These are phyloP conservation scores for Cordyceps fumosorosea DNA, from an alignment of 2,329 filamentous ascomycete species.

Conservation along the genomic window DNA sequence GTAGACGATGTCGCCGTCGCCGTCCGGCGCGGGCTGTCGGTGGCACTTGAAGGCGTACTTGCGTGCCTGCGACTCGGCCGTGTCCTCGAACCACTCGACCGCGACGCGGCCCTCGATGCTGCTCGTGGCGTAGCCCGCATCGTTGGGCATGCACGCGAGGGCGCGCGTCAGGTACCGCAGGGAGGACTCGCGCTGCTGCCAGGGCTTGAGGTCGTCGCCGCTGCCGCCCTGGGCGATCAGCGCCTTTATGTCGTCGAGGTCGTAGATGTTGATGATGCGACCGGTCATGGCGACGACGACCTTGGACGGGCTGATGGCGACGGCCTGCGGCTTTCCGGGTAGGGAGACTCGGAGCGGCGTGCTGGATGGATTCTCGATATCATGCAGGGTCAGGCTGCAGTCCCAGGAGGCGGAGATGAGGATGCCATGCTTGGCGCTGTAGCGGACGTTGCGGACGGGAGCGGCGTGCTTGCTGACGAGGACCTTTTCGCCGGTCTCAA, in stretches of 20 bases:
- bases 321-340: constrained; percentile 81
- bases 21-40: constrained; percentile 61
- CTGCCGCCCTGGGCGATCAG: constrained; percentile 40
- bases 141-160: constrained; percentile 93
- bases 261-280: constrained; percentile 90
- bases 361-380: constrained; percentile 46
- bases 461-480: constrained; percentile 72
- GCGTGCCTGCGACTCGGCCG: constrained; percentile 74
- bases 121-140: constrained; percentile 84
- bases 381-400: constrained; percentile 78
- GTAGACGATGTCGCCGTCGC: constrained; percentile 72
- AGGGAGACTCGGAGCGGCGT: constrained; percentile 61
- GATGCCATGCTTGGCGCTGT: constrained; percentile 67
- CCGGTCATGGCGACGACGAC: constrained; percentile 94
- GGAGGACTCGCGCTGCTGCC: constrained; percentile 89
- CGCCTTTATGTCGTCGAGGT: constrained; percentile 61
- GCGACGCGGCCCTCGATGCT: constrained; percentile 94
- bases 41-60: constrained; percentile 99
- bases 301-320: constrained; percentile 71
- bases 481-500: constrained; percentile 64
- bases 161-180: constrained; percentile 94
- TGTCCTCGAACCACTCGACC: constrained; percentile 96
- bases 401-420: constrained; percentile 94
- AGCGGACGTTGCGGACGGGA: constrained; percentile 78
- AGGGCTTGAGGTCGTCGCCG: constrained; percentile 59